Evolutionary conservation across 2,329 filamentous ascomycete species (phyloP).

Genomic region (Grosmannia penicillata): DNA sequence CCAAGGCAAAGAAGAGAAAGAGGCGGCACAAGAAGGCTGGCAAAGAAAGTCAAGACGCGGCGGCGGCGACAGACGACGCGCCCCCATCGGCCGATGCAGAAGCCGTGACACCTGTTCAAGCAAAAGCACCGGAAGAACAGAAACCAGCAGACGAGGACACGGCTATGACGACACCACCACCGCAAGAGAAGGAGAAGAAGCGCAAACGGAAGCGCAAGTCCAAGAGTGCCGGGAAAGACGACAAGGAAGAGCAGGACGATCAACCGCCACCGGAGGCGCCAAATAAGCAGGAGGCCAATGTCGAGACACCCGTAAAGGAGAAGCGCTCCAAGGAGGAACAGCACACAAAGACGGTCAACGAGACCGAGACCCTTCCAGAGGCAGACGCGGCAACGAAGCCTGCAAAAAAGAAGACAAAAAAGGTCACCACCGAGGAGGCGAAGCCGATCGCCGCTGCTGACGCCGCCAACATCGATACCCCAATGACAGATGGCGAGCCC

Average conservation of each 20-base stretch:
- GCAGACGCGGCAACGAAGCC: neutral
- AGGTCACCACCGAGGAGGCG: neutral
- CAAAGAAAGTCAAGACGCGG: neutral
- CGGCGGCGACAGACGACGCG: neutral
- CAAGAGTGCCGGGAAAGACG: slow-evolving; percentile 1
- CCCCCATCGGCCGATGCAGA: neutral
- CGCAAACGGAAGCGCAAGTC: slow-evolving; percentile 7
- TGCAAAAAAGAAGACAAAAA: neutral
- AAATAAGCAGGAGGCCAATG: neutral
- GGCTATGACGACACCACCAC: neutral
- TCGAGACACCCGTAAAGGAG: too few species aligned
- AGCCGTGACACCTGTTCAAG: too few species aligned
- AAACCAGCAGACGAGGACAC: neutral
- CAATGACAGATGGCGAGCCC: neutral
- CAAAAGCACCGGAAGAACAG: neutral
- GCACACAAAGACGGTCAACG: neutral
- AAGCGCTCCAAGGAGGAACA: too few species aligned
- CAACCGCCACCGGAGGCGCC: neutral
- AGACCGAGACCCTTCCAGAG: neutral
- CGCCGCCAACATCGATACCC: neutral
- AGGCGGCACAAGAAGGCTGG: neutral
- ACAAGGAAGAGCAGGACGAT: neutral
- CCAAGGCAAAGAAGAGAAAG: slow-evolving; percentile 8
- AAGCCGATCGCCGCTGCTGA: neutral
- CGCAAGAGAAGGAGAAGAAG: slow-evolving; percentile 6